A percentile compares a stretch with the other conserved stretches of the same genome.
phyloP scores from a whole-genome alignment of 768 basidiomycete genomes.

The Hygrophorus pudorinus region DNA sequence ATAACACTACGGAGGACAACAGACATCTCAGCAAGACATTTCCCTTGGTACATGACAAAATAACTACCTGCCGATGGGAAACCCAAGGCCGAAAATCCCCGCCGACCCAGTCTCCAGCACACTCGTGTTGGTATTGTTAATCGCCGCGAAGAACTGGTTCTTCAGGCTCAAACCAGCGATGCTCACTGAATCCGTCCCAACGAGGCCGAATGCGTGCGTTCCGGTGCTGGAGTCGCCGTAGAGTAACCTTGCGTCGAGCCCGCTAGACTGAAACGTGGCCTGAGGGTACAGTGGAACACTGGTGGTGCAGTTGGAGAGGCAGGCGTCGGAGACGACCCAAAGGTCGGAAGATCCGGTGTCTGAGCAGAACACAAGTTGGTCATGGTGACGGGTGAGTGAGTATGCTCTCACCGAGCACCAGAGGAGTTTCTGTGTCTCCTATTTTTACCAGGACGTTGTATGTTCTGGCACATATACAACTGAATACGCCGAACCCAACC shows the following conservation, averaged over 20 bases:
- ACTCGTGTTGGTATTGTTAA: conserved; percentile 60
- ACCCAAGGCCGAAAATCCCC: conserved; percentile 70
- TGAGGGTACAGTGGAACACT: conserved; percentile 41
- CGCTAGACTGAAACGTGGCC: conserved; percentile 34
- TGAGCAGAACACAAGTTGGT: conserved; percentile 12
- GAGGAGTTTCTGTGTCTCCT: too few species aligned
- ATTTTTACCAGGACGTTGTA: too few species aligned
- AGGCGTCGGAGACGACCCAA: conserved; percentile 59
- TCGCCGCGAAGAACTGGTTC: conserved; percentile 54
- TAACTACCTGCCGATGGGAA: conserved; percentile 56
- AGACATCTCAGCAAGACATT: not conserved
- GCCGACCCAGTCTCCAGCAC: conserved; percentile 44
- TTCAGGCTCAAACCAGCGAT: conserved; percentile 41
- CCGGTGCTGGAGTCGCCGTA: conserved; percentile 70
- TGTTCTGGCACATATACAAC: too few species aligned
- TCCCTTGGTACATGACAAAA: not conserved
- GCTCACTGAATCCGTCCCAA: conserved; percentile 48
- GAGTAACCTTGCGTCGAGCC: conserved; percentile 36
- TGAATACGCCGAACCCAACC: too few species aligned
- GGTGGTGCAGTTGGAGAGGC: conserved; percentile 30
- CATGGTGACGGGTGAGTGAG: too few species aligned
- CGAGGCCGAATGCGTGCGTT: conserved; percentile 54
- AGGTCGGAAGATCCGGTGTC: conserved; percentile 76
- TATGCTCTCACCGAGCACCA: too few species aligned
- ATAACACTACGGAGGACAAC: conserved; percentile 27